phyloP scores from a whole-genome alignment of 768 basidiomycete genomes.

The Termitomyces sp. region DNA sequence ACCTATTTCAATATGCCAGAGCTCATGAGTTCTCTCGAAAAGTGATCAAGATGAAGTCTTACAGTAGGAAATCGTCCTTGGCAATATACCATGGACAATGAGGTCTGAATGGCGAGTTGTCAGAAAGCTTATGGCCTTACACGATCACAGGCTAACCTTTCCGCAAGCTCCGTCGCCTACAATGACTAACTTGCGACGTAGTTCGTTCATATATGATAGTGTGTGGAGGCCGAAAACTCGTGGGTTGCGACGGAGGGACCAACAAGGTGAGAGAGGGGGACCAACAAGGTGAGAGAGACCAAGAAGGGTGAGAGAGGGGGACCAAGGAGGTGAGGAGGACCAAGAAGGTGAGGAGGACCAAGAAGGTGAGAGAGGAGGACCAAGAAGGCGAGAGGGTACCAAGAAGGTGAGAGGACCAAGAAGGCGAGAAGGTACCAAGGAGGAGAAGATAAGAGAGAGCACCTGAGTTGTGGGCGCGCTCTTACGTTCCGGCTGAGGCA shows the following conservation, averaged over 20 bases:
- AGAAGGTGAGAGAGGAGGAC: no score
- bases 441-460: not conserved
- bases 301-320: no score
- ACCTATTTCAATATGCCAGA: constrained; percentile 47
- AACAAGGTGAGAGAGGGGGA: not conserved
- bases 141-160: constrained; percentile 47
- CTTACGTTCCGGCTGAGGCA: not conserved
- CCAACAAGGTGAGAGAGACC: no score
- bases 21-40: not conserved
- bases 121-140: not conserved
- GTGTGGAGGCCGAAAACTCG: not conserved
- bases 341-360: no score
- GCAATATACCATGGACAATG: constrained; percentile 4
- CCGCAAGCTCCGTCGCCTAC: constrained; percentile 98
- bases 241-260: not conserved
- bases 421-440: no score
- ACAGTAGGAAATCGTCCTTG: constrained; percentile 6
- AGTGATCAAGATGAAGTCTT: not conserved
- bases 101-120: not conserved
- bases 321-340: no score
- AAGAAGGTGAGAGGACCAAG: no score
- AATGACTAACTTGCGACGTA: constrained; percentile 97
- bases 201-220: constrained; percentile 75
- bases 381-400: no score
- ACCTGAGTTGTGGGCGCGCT: not conserved